phyloP scores from a whole-genome alignment of 768 basidiomycete species.

The Suillus clintonianus region DNA sequence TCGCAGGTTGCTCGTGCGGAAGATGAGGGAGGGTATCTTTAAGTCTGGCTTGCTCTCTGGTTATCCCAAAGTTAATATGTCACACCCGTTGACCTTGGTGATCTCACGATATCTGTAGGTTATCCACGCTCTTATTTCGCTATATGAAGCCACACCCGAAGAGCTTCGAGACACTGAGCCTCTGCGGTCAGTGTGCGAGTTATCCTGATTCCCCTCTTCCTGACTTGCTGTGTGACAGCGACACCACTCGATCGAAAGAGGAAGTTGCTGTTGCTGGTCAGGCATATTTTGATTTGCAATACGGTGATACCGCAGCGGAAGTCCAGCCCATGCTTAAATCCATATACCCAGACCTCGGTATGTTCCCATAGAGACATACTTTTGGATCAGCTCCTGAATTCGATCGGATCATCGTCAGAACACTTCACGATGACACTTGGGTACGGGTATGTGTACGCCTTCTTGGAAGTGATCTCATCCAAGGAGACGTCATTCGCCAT shows the following conservation, averaged over 20 bases:
- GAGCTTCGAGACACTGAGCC: too few relatives aligned
- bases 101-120: conserved; percentile 34
- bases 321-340: conserved; percentile 50
- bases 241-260: conserved; percentile 34
- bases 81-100: neutral
- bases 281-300: conserved; percentile 47
- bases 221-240: too few relatives aligned
- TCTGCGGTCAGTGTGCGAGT: too few relatives aligned
- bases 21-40: conserved; percentile 60
- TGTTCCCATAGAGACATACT: conserved; percentile 11
- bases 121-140: too few relatives aligned
- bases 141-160: too few relatives aligned
- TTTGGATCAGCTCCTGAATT: neutral
- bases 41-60: conserved; percentile 61
- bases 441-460: conserved; percentile 59
- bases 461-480: conserved; percentile 45
- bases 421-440: conserved; percentile 56
- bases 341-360: conserved; percentile 68
- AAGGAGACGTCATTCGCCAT: conserved; percentile 61
- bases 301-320: conserved; percentile 53
- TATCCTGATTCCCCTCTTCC: too few relatives aligned
- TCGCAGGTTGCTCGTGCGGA: conserved; percentile 47
- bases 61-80: conserved; percentile 51
- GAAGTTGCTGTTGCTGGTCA: conserved; percentile 46
- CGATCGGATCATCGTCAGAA: conserved; percentile 34